Evolutionary conservation across 2,329 filamentous ascomycete species (phyloP).

Genomic region (Colletotrichum cereale): DNA sequence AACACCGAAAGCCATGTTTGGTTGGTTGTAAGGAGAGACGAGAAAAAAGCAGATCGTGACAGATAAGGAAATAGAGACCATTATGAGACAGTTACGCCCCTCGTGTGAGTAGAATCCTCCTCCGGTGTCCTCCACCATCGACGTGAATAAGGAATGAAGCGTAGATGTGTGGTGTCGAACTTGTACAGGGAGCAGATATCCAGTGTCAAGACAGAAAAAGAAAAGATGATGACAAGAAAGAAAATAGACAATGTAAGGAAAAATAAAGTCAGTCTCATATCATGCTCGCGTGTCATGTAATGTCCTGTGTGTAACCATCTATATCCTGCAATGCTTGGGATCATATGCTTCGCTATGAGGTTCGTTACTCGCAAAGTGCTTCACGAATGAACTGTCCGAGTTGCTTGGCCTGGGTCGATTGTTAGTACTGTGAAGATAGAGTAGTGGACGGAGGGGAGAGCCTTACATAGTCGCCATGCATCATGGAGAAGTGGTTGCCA

Average conservation of each 20-base stretch:
- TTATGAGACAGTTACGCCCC: conserved; percentile 33
- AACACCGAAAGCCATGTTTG: conserved; percentile 38
- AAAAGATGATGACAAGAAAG: conserved; percentile 32
- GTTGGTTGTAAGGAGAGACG: conserved; percentile 31
- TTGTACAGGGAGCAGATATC: conserved; percentile 40
- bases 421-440: conserved; percentile 39
- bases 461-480: conserved; percentile 68
- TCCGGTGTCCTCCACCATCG: not conserved
- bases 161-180: conserved; percentile 21
- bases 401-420: conserved; percentile 47
- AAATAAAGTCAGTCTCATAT: conserved; percentile 29
- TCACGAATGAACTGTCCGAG: conserved; percentile 52
- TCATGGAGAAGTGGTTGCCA: conserved; percentile 83
- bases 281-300: conserved; percentile 38
- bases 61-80: conserved; percentile 25
- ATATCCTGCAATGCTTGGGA: conserved; percentile 37
- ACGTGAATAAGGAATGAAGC: conserved; percentile 38
- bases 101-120: conserved; percentile 18
- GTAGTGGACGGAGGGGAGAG: too few relatives aligned
- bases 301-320: conserved; percentile 37
- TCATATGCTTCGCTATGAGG: conserved; percentile 27
- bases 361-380: conserved; percentile 46
- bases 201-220: conserved; percentile 36
- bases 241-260: conserved; percentile 22
- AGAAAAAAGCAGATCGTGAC: conserved; percentile 18